These are phyloP conservation scores for Apiotrichum veenhuisii DNA, from an alignment of 1,284 basidiomycete genomes.

Conservation along the genomic window DNA sequence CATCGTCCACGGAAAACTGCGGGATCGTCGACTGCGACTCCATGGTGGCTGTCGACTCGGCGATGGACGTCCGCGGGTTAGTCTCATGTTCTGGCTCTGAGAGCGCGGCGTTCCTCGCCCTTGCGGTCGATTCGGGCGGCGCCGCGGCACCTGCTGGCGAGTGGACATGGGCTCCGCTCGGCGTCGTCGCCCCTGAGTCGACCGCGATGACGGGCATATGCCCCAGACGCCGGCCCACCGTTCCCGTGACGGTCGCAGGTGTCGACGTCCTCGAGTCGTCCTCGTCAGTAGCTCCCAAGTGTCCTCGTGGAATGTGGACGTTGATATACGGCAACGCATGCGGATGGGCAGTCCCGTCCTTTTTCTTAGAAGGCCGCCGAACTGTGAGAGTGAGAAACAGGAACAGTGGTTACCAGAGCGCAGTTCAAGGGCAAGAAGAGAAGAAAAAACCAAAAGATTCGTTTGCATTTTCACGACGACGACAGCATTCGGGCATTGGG, in stretches of 20 bases:
- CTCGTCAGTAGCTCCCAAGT: not conserved
- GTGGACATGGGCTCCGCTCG: not conserved
- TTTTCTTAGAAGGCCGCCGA: not conserved
- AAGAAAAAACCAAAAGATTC: not conserved
- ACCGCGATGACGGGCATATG: not conserved
- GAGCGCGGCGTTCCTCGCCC: not conserved
- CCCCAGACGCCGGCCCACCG: not conserved
- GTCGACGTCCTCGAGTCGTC: not conserved
- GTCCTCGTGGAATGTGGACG: not conserved
- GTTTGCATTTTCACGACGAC: conserved; percentile 14
- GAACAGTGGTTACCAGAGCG: not conserved
- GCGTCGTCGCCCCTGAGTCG: not conserved
- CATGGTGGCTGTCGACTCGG: not conserved
- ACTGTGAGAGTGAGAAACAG: conserved; percentile 4
- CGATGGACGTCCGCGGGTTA: not conserved
- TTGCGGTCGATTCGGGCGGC: too few species aligned
- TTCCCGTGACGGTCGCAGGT: not conserved
- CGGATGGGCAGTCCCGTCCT: not conserved
- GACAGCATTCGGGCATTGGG: conserved; percentile 16
- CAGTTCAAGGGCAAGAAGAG: not conserved
- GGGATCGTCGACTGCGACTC: not conserved
- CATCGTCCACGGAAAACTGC: conserved; percentile 18
- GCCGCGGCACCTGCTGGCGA: too few species aligned
- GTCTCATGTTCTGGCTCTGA: not conserved
- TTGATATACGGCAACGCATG: not conserved